Conservation (phyloP, 1,139 yeast genomes). For the Candida gigantensis region DNA sequence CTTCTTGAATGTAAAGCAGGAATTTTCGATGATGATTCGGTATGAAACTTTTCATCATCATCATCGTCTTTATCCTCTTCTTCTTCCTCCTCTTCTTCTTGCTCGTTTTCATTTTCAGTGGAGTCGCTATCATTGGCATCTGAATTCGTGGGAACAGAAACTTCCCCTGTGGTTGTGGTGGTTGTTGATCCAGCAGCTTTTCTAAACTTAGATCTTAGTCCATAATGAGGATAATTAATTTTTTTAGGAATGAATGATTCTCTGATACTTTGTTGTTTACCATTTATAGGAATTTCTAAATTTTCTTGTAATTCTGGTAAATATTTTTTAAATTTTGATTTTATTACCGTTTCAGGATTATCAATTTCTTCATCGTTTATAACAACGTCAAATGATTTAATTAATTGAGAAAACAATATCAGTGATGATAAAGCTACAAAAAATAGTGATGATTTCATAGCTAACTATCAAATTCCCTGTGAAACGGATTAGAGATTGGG, state of each 20-base stretch:
- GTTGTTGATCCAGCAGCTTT: constrained; percentile 7
- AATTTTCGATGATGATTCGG: neutral
- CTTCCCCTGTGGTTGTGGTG: neutral
- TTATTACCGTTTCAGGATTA: constrained; percentile 12
- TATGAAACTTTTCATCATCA: constrained; percentile 1
- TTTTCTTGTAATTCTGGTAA: constrained; percentile 14
- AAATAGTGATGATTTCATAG: neutral
- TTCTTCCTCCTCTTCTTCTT: constrained; percentile 1
- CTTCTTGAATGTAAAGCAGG: constrained; percentile 12
- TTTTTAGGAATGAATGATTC: constrained; percentile 15
- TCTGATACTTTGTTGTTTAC: constrained; percentile 11
- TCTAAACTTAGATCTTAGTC: constrained; percentile 9
- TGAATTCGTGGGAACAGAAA: neutral
- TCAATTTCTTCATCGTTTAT: constrained; percentile 15
- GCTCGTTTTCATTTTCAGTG: neutral
- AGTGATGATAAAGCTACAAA: neutral
- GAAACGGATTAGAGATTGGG: too few species aligned
- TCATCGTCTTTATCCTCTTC: constrained; percentile 4
- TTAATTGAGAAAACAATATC: neutral
- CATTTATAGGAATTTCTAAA: constrained; percentile 15
- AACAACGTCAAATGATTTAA: constrained; percentile 8
- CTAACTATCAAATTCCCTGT: too few species aligned
- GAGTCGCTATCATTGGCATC: constrained; percentile 3
- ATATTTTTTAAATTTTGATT: constrained; percentile 15
- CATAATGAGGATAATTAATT: constrained; percentile 5